Evolutionary conservation across 169 alveolate genomes (phyloP).

Genomic region (Plasmodium adleri): DNA sequence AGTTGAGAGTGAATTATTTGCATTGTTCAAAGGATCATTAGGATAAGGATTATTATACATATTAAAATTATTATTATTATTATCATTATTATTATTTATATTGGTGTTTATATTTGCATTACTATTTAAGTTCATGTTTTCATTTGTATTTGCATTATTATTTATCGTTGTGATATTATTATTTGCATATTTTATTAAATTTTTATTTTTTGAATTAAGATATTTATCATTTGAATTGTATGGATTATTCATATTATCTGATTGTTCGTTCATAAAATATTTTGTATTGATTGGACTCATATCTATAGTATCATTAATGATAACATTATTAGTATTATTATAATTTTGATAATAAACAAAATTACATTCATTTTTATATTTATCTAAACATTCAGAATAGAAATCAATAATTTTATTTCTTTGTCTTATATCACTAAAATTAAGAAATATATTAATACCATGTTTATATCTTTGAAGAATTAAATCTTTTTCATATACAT

Average conservation of each 20-base stretch:
- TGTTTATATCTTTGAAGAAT: conserved; percentile 69
- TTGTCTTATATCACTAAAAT: conserved; percentile 5
- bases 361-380: conserved; percentile 80
- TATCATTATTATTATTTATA: too few species aligned
- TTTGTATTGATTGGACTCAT: background rate
- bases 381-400: conserved; percentile 83
- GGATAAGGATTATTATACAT: too few species aligned
- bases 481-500: conserved; percentile 47
- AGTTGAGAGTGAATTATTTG: background rate
- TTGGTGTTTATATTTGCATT: background rate
- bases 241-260: background rate
- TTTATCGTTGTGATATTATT: background rate
- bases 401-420: conserved; percentile 77
- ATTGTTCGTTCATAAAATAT: conserved; percentile 14
- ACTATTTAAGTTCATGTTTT: background rate
- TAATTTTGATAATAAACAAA: conserved; percentile 81
- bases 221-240: conserved; percentile 27
- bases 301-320: conserved; percentile 36
- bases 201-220: conserved; percentile 18
- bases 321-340: conserved; percentile 57
- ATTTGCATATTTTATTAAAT: conserved; percentile 3
- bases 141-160: background rate
- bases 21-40: too few species aligned
- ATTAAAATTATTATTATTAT: too few species aligned
- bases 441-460: conserved; percentile 58